Percentiles rank a stretch among this genome's conserved stretches.
Conservation (phyloP, 2,329 filamentous ascomycete genomes). For the Phyllosticta citribraziliensis region DNA sequence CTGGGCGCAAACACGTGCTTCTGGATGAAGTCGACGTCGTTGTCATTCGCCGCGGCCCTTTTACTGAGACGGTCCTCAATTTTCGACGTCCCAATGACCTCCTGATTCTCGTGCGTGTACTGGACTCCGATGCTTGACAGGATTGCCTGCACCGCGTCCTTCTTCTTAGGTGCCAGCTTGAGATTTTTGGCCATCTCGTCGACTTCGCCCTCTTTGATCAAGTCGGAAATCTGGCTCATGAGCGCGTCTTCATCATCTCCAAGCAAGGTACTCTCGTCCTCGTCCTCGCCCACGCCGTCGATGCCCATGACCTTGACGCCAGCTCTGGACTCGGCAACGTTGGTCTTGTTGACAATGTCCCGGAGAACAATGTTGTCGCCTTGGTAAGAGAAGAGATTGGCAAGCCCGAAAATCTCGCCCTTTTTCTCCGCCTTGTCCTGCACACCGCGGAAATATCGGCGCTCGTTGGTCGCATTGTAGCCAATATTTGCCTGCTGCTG, state of each 20-base stretch:
- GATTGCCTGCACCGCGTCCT: constrained; percentile 80
- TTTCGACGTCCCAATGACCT: constrained; percentile 86
- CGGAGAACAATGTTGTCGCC: constrained; percentile 69
- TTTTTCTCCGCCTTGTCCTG: constrained; percentile 74
- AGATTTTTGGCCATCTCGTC: constrained; percentile 17
- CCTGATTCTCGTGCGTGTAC: constrained; percentile 93
- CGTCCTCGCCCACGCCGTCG: constrained; percentile 51
- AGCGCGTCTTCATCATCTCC: constrained; percentile 53
- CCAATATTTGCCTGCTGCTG: constrained; percentile 98
- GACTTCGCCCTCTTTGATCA: constrained; percentile 40
- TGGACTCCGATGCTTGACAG: constrained; percentile 79
- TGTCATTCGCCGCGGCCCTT: constrained; percentile 55
- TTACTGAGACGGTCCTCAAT: constrained; percentile 79
- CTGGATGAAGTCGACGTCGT: constrained; percentile 41
- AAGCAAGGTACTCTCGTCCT: constrained; percentile 23
- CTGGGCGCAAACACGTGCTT: constrained; percentile 49
- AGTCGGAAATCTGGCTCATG: constrained; percentile 61
- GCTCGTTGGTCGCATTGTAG: constrained; percentile 84
- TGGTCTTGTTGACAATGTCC: constrained; percentile 98
- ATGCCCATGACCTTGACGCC: constrained; percentile 74
- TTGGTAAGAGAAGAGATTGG: constrained; percentile 78
- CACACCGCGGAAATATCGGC: constrained; percentile 90
- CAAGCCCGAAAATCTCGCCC: constrained; percentile 86
- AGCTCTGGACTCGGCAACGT: constrained; percentile 83
- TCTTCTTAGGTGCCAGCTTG: constrained; percentile 29